A percentile compares a stretch with the other conserved stretches of the same genome.
Evolutionary conservation across 75 land plant genomes (phyloP).

Genomic region (Pinus taeda): DNA sequence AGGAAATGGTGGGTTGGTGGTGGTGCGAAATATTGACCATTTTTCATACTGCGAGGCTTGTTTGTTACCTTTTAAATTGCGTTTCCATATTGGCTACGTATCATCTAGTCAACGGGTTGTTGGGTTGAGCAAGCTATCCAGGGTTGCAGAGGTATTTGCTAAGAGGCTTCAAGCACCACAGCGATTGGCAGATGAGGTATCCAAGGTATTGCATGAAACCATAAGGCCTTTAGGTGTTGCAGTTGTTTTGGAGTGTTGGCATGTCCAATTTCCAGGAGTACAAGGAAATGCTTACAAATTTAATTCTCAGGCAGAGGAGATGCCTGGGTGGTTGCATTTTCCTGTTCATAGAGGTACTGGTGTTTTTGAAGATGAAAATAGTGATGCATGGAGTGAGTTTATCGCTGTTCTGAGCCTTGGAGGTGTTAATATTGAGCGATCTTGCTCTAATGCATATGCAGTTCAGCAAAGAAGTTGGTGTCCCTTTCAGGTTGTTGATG

Average conservation of each 20-base stretch:
- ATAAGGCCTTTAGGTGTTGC: conserved; percentile 88
- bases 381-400: conserved; percentile 69
- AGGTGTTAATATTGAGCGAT: conserved; percentile 32
- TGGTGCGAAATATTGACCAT: conserved; percentile 76
- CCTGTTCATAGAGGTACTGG: conserved; percentile 62
- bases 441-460: conserved; percentile 1
- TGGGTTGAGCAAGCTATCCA: conserved; percentile 90
- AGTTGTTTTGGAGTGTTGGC: conserved; percentile 70
- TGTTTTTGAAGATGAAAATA: conserved; percentile 47
- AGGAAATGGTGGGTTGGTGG: conserved; percentile 85
- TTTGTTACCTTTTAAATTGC: conserved; percentile 77
- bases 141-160: conserved; percentile 82
- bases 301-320: conserved; percentile 9
- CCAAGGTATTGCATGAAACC: conserved; percentile 50
- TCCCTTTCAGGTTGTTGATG: conserved; percentile 24
- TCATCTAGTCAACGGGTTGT: conserved; percentile 79
- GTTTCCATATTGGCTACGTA: conserved; percentile 85
- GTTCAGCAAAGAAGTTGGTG: conserved; percentile 36
- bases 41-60: conserved; percentile 88
- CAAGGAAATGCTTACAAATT: conserved; percentile 17
- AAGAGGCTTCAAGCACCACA: conserved; percentile 79
- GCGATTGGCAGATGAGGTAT: conserved; percentile 68
- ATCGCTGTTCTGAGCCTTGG: conserved; percentile 55
- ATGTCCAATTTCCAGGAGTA: conserved; percentile 55
- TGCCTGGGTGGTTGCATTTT: conserved; percentile 35